A percentile compares a stretch with the other conserved stretches of the same genome.
Conservation (phyloP, 129 eudicot genomes). For the Artemisia annua region DNA sequence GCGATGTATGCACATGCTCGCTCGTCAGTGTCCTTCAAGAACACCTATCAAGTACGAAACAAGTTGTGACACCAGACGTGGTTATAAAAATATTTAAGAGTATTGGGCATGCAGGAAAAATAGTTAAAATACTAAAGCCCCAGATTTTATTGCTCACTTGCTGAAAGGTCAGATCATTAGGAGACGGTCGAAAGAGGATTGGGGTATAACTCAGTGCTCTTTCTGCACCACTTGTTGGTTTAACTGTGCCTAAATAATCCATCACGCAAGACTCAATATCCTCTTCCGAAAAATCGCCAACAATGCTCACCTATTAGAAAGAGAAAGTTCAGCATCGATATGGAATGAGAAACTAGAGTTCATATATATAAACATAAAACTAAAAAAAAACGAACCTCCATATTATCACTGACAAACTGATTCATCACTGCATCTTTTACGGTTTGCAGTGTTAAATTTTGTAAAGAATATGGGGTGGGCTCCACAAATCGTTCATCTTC, state of each 20-base stretch:
- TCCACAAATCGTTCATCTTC: conserved; percentile 99
- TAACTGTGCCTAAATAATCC: conserved; percentile 92
- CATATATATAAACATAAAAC: background rate
- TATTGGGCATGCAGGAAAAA: background rate
- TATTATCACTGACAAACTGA: conserved; percentile 87
- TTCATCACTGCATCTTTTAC: conserved; percentile 95
- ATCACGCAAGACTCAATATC: conserved; percentile 88
- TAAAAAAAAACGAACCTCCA: conserved; percentile 69
- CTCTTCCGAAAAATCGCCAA: conserved; percentile 93
- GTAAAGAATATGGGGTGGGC: conserved; percentile 90
- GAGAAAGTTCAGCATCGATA: background rate
- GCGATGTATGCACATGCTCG: conserved; percentile 99
- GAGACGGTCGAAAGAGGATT: conserved; percentile 57
- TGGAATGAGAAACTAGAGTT: background rate
- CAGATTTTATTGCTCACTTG: conserved; percentile 47
- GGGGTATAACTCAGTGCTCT: conserved; percentile 61
- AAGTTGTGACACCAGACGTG: conserved; percentile 3
- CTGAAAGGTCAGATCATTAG: conserved; percentile 76
- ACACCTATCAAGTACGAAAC: conserved; percentile 55
- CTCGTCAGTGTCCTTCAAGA: conserved; percentile 96
- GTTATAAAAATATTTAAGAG: conserved; percentile 5
- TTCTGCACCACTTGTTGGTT: conserved; percentile 54
- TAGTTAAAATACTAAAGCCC: background rate
- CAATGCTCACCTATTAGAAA: conserved; percentile 75
- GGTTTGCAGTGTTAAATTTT: conserved; percentile 65